phyloP scores from a whole-genome alignment of 305 asterid species.

The Fraxinus angustifolia region DNA sequence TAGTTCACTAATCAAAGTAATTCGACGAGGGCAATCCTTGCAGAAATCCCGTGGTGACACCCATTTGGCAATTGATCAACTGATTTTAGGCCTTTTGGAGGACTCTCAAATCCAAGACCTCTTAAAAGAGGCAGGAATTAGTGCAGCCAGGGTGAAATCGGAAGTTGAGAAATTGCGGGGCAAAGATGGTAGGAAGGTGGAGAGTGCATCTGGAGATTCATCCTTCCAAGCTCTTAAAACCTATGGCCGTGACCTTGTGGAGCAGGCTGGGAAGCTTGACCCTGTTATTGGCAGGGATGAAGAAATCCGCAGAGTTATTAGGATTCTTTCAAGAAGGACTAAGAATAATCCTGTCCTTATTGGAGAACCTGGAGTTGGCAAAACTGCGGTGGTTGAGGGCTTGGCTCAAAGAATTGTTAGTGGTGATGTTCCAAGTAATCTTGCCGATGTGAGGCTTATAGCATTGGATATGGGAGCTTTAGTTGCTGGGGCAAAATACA shows the following conservation, averaged over 20 bases:
- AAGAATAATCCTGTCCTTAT: slow-evolving; percentile 82
- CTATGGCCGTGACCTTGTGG: slow-evolving; percentile 91
- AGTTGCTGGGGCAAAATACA: slow-evolving; percentile 73
- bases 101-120: slow-evolving; percentile 75
- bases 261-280: slow-evolving; percentile 79
- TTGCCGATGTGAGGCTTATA: slow-evolving; percentile 72
- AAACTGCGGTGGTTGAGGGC: slow-evolving; percentile 84
- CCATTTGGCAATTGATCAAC: slow-evolving; percentile 77
- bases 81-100: slow-evolving; percentile 72
- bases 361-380: slow-evolving; percentile 90
- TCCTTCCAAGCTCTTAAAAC: slow-evolving; percentile 71
- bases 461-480: slow-evolving; percentile 86
- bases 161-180: slow-evolving; percentile 78
- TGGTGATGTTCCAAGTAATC: slow-evolving; percentile 70
- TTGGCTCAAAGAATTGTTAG: slow-evolving; percentile 73
- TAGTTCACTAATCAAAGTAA: slow-evolving; percentile 64
- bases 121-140: slow-evolving; percentile 64
- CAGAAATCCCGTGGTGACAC: slow-evolving; percentile 73
- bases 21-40: slow-evolving; percentile 67
- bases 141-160: slow-evolving; percentile 45
- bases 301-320: slow-evolving; percentile 68
- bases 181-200: slow-evolving; percentile 70
- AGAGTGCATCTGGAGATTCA: slow-evolving; percentile 80
- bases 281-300: slow-evolving; percentile 88
- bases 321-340: slow-evolving; percentile 78